Evolutionary conservation across 345 rosid species (phyloP), one percentile per base, ranked within the genome.

Genomic region (Syzygium aqueum): DNA sequence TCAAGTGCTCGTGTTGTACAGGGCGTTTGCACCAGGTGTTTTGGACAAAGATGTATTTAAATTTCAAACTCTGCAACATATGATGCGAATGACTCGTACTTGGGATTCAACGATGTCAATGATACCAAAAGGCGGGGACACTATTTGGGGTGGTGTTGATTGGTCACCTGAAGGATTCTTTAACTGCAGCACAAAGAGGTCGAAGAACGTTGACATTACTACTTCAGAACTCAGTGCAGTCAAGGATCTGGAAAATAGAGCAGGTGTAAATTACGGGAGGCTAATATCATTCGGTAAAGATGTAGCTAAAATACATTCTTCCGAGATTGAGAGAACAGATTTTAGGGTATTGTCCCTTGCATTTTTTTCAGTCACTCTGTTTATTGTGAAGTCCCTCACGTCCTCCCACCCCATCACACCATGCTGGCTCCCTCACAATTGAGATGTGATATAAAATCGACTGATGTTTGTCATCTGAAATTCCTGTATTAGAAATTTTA

Each of bases 51-150:
- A 94, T 86, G 88, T 94, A 23, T 91, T 95, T 86, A 90, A 94
- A 57, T 89, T 93, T 82, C 94, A 94, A 86, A 95, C 95, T 28
- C 88, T 94, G 57, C 92, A 93, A 57, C 95, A 95, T 92, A 28
- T 93, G 65, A 95, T 95, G 97, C 88, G 95, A 87, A 93, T 93
- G 95, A 91, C 94, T 46, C 94, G 95, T 46, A 92, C 96, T 46
- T 95, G 97, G 95, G 96, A 95, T 89, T 91, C 97, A 86, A 92
- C 97, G 52, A 90, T 93, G 94, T 95, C 97, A 57, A 95, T 95
- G 96, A 90, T 95, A 88, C 97, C 95, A 23, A 94, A 92, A 90
- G 97, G 97, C 16, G 97, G 97, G 86, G 97, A 93, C 6, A 92
- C 95, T 40, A 90, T 95, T 51, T 95, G 96, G 97, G 97, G 97